Evolutionary conservation across 2,329 filamentous ascomycete species (phyloP), one percentile per base, ranked within the genome.

Genomic region (Allantophomopsis lycopodina): DNA sequence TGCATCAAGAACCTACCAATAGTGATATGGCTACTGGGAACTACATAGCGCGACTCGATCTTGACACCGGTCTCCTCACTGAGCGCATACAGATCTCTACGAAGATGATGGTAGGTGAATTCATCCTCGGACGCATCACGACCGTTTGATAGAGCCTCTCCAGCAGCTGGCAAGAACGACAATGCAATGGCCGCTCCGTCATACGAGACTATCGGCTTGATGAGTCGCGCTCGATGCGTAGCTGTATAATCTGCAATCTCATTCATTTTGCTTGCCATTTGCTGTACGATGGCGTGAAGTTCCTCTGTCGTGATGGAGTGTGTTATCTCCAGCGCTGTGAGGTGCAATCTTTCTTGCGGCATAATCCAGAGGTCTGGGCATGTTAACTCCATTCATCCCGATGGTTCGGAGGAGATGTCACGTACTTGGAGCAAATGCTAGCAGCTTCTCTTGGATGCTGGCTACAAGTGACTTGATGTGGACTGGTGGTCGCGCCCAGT

Each of bases 91-190:
- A 93, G 56, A 54, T 94, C 86, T 4, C 80, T 71, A 2, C 89
- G 77, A 7, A 96, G 73, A 58, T 96, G 89, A 55, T 95, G 89
- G 57, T 95, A 95, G 0, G 83, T 88, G 60, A 85, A 95, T 1
- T 49, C 53, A 48, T 91, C 82, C 14, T 73, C 69, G 32, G 68
- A 60, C 13, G 63, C 55, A 12, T 58, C 44, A 33, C 56, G 31
- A 15, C 16, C 58, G 4, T 52, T 51, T n/a, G 50, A 46, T 2
- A 55, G 47, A 1, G 56, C 50, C 60, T 86, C 80, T 10, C 75
- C 77, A 4, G 76, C 70, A 0, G 84, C 85, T 0, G 89, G 88
- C 2, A 95, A 63, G 59, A 93, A 95, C 18, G 83, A 91, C 28
- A 96, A 61, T 1, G 89, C 89, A 40, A 95, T 68, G 13, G 87